Percentiles rank a stretch among this genome's conserved stretches.
Evolutionary conservation across 768 basidiomycete genomes (phyloP).

Genomic region (Hirschioporus abietinus): DNA sequence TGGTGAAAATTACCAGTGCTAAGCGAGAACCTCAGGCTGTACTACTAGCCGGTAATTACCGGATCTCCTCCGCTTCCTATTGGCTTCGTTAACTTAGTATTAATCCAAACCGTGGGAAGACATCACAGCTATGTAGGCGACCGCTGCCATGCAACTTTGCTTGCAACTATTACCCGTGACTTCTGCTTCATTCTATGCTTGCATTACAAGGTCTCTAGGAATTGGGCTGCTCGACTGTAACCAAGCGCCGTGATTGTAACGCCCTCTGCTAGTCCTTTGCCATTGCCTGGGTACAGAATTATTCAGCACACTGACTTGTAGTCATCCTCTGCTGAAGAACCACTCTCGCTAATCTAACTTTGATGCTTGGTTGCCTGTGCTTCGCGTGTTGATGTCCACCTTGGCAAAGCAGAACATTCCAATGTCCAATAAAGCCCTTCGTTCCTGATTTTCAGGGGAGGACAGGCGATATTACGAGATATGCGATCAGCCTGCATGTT

Average conservation of each 20-base stretch:
- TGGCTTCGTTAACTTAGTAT: too few species aligned
- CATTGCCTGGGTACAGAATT: not conserved
- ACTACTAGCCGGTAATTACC: too few species aligned
- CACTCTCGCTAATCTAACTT: not conserved
- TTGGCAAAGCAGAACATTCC: not conserved
- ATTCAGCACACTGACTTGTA: not conserved
- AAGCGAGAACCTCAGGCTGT: too few species aligned
- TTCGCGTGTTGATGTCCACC: not conserved
- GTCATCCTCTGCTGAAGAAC: not conserved
- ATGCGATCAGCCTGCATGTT: not conserved
- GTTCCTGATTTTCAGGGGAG: not conserved
- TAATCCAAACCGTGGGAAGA: too few species aligned
- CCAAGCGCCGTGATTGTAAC: not conserved
- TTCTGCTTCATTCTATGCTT: too few species aligned
- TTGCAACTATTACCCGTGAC: too few species aligned
- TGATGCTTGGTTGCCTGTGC: not conserved
- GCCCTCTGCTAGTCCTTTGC: not conserved
- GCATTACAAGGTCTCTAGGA: not conserved
- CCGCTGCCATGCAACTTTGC: not conserved
- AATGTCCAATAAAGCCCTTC: not conserved
- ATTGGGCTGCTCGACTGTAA: not conserved
- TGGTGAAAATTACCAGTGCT: too few species aligned
- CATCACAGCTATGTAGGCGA: not conserved
- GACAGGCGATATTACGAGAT: not conserved
- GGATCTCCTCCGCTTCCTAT: too few species aligned